Percentiles rank a stretch among this genome's conserved stretches.
phyloP scores from a whole-genome alignment of 2,329 filamentous ascomycete species.

The Aspergillus sp. region DNA sequence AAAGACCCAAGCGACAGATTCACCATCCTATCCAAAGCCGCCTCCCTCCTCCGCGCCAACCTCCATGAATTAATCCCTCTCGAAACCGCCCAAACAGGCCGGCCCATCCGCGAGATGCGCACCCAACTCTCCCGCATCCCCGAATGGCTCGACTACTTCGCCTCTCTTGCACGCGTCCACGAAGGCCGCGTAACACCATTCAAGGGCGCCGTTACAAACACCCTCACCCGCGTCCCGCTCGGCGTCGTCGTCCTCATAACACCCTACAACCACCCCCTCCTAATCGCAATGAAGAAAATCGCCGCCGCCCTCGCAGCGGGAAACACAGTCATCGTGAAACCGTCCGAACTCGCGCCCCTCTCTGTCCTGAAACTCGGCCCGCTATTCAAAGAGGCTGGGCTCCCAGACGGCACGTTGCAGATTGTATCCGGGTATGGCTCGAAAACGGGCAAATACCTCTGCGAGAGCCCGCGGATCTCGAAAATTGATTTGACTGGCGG shows the following conservation, averaged over 20 bases:
- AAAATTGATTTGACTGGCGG: conserved; percentile 39
- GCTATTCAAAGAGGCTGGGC: conserved; percentile 43
- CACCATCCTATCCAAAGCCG: conserved; percentile 61
- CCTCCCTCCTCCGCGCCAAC: conserved; percentile 52
- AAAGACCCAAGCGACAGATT: conserved; percentile 59
- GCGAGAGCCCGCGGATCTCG: conserved; percentile 29
- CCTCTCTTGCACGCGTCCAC: conserved; percentile 65
- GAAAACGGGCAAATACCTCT: conserved; percentile 42
- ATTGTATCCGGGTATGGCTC: conserved; percentile 55
- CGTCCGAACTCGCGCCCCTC: conserved; percentile 45
- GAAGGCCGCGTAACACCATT: conserved; percentile 67
- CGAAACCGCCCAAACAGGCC: conserved; percentile 68
- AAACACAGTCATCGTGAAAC: conserved; percentile 42
- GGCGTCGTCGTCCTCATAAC: conserved; percentile 43
- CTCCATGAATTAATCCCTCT: conserved; percentile 60
- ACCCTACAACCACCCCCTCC: conserved; percentile 40
- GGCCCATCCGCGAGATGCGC: conserved; percentile 67
- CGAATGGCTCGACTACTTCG: conserved; percentile 70
- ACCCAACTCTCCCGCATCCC: conserved; percentile 62
- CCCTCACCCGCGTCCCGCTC: conserved; percentile 36
- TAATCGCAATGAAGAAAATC: conserved; percentile 41
- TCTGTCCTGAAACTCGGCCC: conserved; percentile 41
- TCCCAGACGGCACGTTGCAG: conserved; percentile 45
- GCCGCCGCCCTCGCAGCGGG: conserved; percentile 42
- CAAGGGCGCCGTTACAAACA: conserved; percentile 41